Base-by-base conservation (phyloP, 2,329 filamentous ascomycete species). In the Tolypocladium nubicola region DNA sequence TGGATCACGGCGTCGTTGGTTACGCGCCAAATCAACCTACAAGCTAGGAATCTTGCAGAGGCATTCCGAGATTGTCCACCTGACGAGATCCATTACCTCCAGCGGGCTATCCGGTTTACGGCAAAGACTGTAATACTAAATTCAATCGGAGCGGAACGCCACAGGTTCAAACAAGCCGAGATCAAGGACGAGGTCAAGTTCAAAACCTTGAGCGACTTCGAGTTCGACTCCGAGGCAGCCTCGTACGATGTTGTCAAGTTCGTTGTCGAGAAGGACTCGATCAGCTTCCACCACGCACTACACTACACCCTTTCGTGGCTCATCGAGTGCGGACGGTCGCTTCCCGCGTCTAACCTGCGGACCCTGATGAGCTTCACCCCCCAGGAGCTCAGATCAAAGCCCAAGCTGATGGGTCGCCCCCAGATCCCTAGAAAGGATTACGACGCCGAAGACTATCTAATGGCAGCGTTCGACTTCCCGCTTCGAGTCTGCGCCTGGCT, bases 281-380 rank as follows among this genome's bases (percentile, higher is more conserved):
- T 99, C 74, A 97, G 94, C 74, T 97, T 99, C 72, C 94, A 99
- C 68, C 94, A 99, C 70, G 91, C 91, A 1, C 79, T 99, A 35
- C 94, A 99, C 73, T 99, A 97, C 70, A 95, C 90, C 0, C 76
- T 97, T 1, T 99, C 94, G 0, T 99, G 94, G 94, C 78, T 99
- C 41, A 82, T 99, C 58, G 94, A 99, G 70, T 89, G 88, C 64
- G 94, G 86, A 50, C 90, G 92, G 67, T 81, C 83, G 53, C 86
- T 96, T 76, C 76, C 83, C 38, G 78, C 80, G 10, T 81, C 86
- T 23, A 79, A 87, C 53, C 77, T 97, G 61, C 81, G 78, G 49
- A 78, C 79, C 3, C 73, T 96, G 8, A 75, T 99, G 49, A 81
- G 81, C 62, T 92, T 93, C 68, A 86, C 87, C 11, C 78, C 83